Percentiles rank a stretch among this genome's conserved stretches.
phyloP scores from a whole-genome alignment of 2,329 filamentous ascomycete genomes.

The Penicillium sp. region DNA sequence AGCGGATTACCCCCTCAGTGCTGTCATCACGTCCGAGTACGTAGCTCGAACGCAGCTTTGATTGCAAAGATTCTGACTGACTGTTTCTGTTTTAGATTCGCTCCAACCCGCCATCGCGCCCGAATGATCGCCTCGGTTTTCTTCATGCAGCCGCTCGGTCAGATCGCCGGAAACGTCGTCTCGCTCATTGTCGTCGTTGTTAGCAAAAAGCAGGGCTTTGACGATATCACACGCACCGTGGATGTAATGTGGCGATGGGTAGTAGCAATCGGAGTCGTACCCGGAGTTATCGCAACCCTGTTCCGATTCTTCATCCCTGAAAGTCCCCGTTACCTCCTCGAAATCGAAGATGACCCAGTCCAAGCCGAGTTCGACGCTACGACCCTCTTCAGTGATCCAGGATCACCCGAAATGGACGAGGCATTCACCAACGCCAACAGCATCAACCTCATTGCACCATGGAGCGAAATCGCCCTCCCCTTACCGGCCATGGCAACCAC shows the following conservation, averaged over 20 bases:
- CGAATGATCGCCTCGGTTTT: constrained; percentile 72
- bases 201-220: constrained; percentile 29
- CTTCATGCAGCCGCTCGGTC: constrained; percentile 71
- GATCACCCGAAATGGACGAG: constrained; percentile 16
- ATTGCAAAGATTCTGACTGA: not conserved
- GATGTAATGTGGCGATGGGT: constrained; percentile 72
- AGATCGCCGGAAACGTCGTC: constrained; percentile 67
- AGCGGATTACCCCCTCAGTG: constrained; percentile 71
- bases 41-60: constrained; percentile 21
- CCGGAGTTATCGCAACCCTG: constrained; percentile 66
- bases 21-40: constrained; percentile 72
- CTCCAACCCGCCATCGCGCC: constrained; percentile 65
- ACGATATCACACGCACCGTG: constrained; percentile 46
- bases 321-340: constrained; percentile 67
- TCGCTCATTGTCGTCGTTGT: constrained; percentile 54
- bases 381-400: constrained; percentile 57
- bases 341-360: constrained; percentile 66
- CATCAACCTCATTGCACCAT: constrained; percentile 25
- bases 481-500: constrained; percentile 1
- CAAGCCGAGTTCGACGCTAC: constrained; percentile 65
- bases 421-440: not conserved
- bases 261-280: constrained; percentile 67
- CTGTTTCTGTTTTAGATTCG: constrained; percentile 42
- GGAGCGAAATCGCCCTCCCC: constrained; percentile 17
- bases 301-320: constrained; percentile 72